Evolutionary conservation across 352 stramenopile species (phyloP), one percentile per base, ranked within the genome.

Genomic region (Phytophthora rubi): DNA sequence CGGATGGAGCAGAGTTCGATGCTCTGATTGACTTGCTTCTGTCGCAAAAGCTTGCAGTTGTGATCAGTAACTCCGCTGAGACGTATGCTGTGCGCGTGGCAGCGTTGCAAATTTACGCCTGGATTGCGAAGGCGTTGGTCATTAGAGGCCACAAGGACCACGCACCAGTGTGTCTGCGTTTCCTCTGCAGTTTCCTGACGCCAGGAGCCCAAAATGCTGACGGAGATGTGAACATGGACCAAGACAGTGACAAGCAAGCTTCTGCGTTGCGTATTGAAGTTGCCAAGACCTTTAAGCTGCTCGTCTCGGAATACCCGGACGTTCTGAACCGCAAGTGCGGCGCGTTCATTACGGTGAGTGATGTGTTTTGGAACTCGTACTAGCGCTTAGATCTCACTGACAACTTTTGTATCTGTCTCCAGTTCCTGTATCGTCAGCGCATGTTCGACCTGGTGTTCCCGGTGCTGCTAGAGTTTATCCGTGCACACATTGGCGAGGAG

Each of bases 271-370:
- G 84, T 54, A 87, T 92, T 75, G 76, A 91, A 49, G 89, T 95
- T 58, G 86, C 87, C 52, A 90, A 90, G 70, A 89, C 80, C 55
- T 94, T 96, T 53, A 84, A 92, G 60, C 62, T 94, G 51, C 74
- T 96, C 30, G 80, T 96, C 53, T 90, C 78, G 7, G 89, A 96
- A 63, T 89, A 83, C 37, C 79, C 84, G 0, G 87, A 96, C 55
- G 87, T 93, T 45, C 78, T 96, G 21, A 95, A 93, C 70, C 86
- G 86, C 66, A 94, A 94, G 65, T 95, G 87, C 44, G 87, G 88
- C 28, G 89, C 89, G 12, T 77, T 82, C 39, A 93, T 94, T 65
- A 95, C 73, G 73, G 89, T 96, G 85, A 68, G 59, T 13, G 32
- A 62, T 60, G 4, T 28, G 16, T 52, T 16, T 66, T 28, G 1